phyloP scores from a whole-genome alignment of 495 filamentous ascomycete species.

The Penicillium lagena region DNA sequence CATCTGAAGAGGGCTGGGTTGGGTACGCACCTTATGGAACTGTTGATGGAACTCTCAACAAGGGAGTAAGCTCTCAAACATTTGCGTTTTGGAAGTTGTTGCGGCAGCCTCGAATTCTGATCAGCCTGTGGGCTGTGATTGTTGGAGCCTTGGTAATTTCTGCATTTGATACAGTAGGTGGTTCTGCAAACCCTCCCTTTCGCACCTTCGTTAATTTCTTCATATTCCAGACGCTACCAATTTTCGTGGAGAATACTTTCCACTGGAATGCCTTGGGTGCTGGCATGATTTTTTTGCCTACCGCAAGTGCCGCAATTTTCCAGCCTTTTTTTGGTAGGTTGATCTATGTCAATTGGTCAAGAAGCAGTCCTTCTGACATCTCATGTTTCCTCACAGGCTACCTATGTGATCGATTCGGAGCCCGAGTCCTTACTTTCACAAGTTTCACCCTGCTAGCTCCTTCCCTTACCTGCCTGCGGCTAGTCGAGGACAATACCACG shows the following conservation, averaged over 20 bases:
- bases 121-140: constrained; percentile 11
- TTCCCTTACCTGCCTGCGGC: constrained; percentile 41
- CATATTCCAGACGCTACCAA: constrained; percentile 36
- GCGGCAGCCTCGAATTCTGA: constrained; percentile 8
- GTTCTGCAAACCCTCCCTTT: background rate
- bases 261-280: constrained; percentile 57
- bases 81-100: constrained; percentile 3
- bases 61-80: background rate
- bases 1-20: too few species aligned
- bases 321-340: constrained; percentile 26
- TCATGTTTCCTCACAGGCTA: constrained; percentile 22
- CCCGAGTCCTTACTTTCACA: constrained; percentile 36
- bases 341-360: too few species aligned
- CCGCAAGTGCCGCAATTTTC: constrained; percentile 53
- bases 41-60: background rate
- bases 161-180: constrained; percentile 13
- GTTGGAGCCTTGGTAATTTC: constrained; percentile 11
- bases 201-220: background rate
- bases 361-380: constrained; percentile 25
- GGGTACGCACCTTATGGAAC: constrained; percentile 1
- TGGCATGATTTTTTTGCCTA: constrained; percentile 62
- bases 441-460: constrained; percentile 43
- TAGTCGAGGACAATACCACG: constrained; percentile 24
- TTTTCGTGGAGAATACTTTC: constrained; percentile 54
- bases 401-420: constrained; percentile 43